Base-by-base conservation (phyloP, 352 stramenopile genomes). In the Pythium insidiosum region DNA sequence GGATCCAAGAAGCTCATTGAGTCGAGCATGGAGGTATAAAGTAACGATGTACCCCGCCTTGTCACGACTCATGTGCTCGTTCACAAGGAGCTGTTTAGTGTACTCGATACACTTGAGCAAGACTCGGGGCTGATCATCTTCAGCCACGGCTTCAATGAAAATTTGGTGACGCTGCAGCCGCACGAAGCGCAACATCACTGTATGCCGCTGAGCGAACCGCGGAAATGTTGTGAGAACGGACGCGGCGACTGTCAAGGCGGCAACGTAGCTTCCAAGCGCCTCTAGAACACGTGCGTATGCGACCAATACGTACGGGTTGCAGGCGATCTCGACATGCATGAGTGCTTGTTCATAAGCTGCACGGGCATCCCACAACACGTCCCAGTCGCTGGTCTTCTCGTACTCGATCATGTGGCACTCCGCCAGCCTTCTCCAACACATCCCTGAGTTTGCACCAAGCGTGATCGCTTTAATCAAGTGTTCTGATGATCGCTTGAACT, bases 221-320 rank as follows among this genome's bases (percentile, higher is more conserved):
- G 71, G 73, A 28, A 83, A 84, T 13, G 67, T 81, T 35, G 64
- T 45, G 18, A 84, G 38, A 10, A 86, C 68, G 2, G 64, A 70
- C 16, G 58, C 58, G 18, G 61, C 83, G 15, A 73, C 56, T 7
- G 58, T 68, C 11, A 83, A 50, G 6, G 73, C 66, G 5, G 43
- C 59, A 0, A 56, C 68, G 52, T 77, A 87, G 48, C 56, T 59
- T 0, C 69, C 72, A 1, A 85, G 49, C 10, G 39, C 47, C 21
- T 85, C 69, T 1, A 88, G 58, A 2, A 83, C 67, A 21, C 56
- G 63, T 2, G 63, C 68, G 33, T 84, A 85, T n/a, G 66, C 58
- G 24, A 69, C 60, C 4, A 85, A 46, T 4, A 65, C 65, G 19
- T 67, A 53, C 30, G 72, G 67, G 20, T 58, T 80, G 33, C 61